Conservation (phyloP, 2,329 filamentous ascomycete species). For the Emergomyces orientalis region DNA sequence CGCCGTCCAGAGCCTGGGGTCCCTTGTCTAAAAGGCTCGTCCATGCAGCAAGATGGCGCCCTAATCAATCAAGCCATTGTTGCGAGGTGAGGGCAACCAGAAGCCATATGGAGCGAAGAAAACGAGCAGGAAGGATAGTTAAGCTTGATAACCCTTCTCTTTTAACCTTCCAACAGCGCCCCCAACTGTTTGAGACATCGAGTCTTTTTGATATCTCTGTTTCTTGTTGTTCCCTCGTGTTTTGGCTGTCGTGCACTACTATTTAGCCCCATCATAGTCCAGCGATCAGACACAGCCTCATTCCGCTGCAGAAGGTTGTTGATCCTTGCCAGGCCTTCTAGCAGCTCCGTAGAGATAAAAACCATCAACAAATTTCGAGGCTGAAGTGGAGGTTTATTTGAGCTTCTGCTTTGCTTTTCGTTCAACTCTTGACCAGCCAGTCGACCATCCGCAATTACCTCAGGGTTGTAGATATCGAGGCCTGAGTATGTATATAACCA, state of each 20-base stretch:
- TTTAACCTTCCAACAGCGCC: background rate
- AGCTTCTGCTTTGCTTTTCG: background rate
- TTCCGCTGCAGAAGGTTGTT: background rate
- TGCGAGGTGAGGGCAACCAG: background rate
- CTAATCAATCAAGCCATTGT: background rate
- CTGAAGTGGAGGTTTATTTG: background rate
- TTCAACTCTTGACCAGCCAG: background rate
- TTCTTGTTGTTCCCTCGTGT: background rate
- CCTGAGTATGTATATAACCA: background rate
- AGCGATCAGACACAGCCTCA: slow-evolving; percentile 1
- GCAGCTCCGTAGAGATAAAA: background rate
- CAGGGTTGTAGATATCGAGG: background rate
- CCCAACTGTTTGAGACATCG: background rate
- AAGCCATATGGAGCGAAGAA: no score
- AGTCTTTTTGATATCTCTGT: background rate
- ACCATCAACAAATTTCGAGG: background rate
- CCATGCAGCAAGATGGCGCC: background rate
- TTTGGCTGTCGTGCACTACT: background rate
- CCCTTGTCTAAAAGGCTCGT: background rate
- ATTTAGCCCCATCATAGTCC: background rate
- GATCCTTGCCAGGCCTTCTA: background rate
- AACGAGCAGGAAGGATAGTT: no score
- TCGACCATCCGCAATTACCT: background rate
- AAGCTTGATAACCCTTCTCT: background rate
- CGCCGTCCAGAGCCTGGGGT: background rate